A percentile compares a stretch with the other conserved stretches of the same genome.
These are phyloP conservation scores for Phytophthora meadii DNA, from an alignment of 352 stramenopile species.

Conservation along the genomic window DNA sequence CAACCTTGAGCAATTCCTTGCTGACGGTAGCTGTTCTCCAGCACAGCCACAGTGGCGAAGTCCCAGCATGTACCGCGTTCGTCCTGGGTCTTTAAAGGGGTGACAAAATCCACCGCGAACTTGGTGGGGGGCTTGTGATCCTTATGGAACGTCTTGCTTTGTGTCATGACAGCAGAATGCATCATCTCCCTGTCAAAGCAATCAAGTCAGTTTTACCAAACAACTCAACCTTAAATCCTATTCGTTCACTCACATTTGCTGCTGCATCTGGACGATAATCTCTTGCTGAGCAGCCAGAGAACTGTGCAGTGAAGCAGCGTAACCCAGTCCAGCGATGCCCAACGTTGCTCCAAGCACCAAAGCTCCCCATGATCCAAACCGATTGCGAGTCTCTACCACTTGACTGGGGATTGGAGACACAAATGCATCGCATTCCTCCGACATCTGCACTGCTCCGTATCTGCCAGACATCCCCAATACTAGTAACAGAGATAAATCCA, in stretches of 20 bases:
- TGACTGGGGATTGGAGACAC: background rate
- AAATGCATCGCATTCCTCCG: slow-evolving; percentile 16
- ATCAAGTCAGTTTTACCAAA: background rate
- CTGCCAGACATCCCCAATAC: background rate
- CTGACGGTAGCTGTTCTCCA: slow-evolving; percentile 72
- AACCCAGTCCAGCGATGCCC: slow-evolving; percentile 12
- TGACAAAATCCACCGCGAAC: slow-evolving; percentile 61
- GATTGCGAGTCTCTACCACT: background rate
- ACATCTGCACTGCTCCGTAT: slow-evolving; percentile 22
- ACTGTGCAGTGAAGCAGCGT: slow-evolving; percentile 17
- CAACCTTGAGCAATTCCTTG: slow-evolving; percentile 63
- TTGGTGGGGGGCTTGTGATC: slow-evolving; percentile 52
- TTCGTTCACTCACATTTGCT: slow-evolving; percentile 16
- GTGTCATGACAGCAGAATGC: background rate
- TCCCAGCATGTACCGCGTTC: slow-evolving; percentile 77
- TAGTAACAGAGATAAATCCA: background rate
- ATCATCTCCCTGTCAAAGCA: background rate
- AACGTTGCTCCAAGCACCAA: slow-evolving; percentile 7
- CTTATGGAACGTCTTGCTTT: background rate
- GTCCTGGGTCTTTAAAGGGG: slow-evolving; percentile 72
- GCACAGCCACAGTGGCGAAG: slow-evolving; percentile 63
- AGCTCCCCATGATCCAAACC: slow-evolving; percentile 4
- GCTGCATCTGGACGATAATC: slow-evolving; percentile 19
- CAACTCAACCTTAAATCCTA: background rate
- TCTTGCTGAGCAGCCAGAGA: slow-evolving; percentile 21